These are phyloP conservation scores for Rhodosporidiobolus sp. DNA, from an alignment of 768 basidiomycete genomes.

Conservation along the genomic window DNA sequence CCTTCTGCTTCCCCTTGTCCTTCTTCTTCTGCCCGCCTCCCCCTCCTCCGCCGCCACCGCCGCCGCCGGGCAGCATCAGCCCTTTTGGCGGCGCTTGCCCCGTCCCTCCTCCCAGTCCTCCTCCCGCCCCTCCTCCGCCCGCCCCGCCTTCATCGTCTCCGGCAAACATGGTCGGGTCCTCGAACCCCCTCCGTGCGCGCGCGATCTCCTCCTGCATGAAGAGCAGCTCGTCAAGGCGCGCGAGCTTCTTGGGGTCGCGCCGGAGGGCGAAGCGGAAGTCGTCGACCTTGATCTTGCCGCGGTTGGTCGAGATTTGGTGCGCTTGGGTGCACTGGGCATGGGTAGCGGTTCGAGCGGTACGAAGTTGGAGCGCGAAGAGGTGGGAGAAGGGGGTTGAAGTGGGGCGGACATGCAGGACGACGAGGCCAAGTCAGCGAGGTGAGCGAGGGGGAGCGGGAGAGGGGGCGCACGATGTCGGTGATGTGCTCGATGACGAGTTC, in stretches of 20 bases:
- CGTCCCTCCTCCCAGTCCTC: neutral
- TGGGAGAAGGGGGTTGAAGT: conserved; percentile 11
- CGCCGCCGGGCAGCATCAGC: neutral
- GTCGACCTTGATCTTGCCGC: conserved; percentile 59
- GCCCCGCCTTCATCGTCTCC: conserved; percentile 16
- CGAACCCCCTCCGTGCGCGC: conserved; percentile 56
- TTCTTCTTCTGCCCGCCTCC: neutral
- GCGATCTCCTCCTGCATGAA: conserved; percentile 95
- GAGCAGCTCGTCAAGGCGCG: conserved; percentile 83
- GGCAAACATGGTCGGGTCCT: conserved; percentile 28
- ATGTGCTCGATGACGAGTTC: conserved; percentile 89
- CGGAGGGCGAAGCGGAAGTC: conserved; percentile 77
- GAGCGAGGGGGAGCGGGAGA: neutral
- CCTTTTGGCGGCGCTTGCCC: no score
- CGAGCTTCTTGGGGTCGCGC: conserved; percentile 82
- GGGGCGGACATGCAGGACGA: neutral
- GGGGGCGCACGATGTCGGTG: conserved; percentile 70
- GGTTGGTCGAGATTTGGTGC: conserved; percentile 27
- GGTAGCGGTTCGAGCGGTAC: neutral
- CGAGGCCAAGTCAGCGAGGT: no score
- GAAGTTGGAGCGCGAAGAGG: conserved; percentile 4
- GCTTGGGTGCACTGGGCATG: conserved; percentile 40
- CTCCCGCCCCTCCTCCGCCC: neutral
- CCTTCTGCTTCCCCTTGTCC: conserved; percentile 18
- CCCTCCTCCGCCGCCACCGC: neutral